Base-by-base conservation (phyloP, 2,329 filamentous ascomycete genomes). In the Albifimbria verrucaria region DNA sequence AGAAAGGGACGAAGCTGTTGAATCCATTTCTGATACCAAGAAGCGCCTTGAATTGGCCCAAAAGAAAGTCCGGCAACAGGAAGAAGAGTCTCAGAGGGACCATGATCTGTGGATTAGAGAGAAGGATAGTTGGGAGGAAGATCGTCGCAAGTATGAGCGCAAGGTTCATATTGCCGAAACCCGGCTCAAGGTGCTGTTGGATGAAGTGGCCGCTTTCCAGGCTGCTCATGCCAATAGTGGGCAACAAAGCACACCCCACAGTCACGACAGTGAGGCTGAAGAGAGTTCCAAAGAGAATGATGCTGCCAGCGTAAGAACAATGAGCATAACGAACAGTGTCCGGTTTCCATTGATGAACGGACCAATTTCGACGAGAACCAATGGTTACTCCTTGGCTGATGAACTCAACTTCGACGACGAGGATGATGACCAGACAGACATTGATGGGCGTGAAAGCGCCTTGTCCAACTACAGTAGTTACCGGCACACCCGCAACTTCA, bases 131-230 rank as follows among this genome's bases (percentile, higher is more conserved):
- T 97, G 92, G 92, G 87, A 92, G 12, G 85, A 88, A 46, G 92
- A 96, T 67, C 88, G 85, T 63, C 86, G 92, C 51, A 88, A 83
- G 52, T 80, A 90, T 55, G 93, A 99, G 69, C 86, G 90, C 52
- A 91, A 89, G 61, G 75, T 96, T 15, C 92, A 97, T 68, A 81
- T 97, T n/a, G 89, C 92, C 2, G 94, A 99, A 72, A 89, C 82
- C 25, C 86, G 93, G 36, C 72, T 99, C 51, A 94, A 93, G 67
- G 80, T 83, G 11, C 82, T 99, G 11, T 77, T 99, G 44, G 90
- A 93, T 36, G 94, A 97, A 70, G 83, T 99, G 48, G 85, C 86
- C n/a, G 79, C 82, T 3, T 84, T 85, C 52, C 85, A 92, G 62
- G 78, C 78, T 43, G 76, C 76, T 3, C 80, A 82, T 47, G 57